Base-by-base conservation (phyloP, 2,329 filamentous ascomycete genomes). In the Tolypocladium capitatum region DNA sequence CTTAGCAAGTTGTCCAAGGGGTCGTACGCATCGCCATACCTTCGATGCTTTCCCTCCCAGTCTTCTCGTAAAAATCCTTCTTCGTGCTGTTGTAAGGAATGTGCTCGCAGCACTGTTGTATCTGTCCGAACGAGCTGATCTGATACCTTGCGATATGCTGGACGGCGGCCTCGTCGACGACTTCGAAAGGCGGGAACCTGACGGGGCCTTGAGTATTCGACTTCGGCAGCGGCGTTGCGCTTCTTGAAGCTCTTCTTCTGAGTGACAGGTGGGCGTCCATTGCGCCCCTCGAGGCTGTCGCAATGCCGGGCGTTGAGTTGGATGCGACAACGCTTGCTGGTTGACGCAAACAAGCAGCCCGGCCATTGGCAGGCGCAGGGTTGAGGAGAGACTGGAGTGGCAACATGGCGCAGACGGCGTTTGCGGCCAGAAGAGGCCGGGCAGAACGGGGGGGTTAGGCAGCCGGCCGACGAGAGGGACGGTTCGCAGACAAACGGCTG, bases 31-130 rank as follows among this genome's bases (percentile, higher is more conserved):
- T 5, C 14, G 32, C 50, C 63, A 59, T 70, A 92, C 91, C 86
- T 75, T 96, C 85, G 56, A 96, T 94, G 51, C 83, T 84, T 56
- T 94, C 86, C 47, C 89, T 74, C 1, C 88, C 87, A 4, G 91
- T 97, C 70, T 87, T 94, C 53, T 83, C 79, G 52, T 82, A 78
- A 58, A 96, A 94, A 51, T 83, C 77, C 64, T 94, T 94, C 72
- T 96, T 97, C 55, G 88, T 86, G 62, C 90, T 95, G 60, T 88
- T 90, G 67, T 97, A 97, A 0, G 91, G 91, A 50, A 96, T 94
- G 58, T 91, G 88, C 46, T 81, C 74, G 54, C 78, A 77, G 51
- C 73, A 83, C 30, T 76, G 69, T 43, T 69, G 66, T 52, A 84
- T 87, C 51, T 72, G 68, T 2, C 78, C 78, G 54, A 81, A 70